Base-by-base conservation (phyloP, 768 basidiomycete genomes). In the Sarcodon aspratus region DNA sequence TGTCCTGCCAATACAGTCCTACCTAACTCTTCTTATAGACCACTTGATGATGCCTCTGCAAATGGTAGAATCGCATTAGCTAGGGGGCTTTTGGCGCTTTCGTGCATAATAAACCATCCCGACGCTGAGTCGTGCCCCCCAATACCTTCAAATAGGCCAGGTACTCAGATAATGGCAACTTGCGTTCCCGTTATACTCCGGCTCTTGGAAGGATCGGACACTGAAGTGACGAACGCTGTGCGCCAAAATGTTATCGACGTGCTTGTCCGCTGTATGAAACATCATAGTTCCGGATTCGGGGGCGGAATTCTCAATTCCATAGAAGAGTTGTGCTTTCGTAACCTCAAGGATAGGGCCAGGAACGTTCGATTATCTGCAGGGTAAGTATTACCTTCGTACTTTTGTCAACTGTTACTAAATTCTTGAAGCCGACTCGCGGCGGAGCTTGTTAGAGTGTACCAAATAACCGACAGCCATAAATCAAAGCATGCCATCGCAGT, bases 331-430 rank as follows among this genome's bases (percentile, higher is more conserved):
- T 58, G 79, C 7, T 67, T 71, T 46, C 63, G 62, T 17, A 81
- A 79, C 3, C 60, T 85, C 51, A 66, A 58, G 9, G 74, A 83
- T 53, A 61, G 58, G 36, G 74, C 82, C 52, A 71, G 86, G 48
- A 71, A 69, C 37, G 75, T 80, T 17, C 74, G 86, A 35, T 59
- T 89, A 12, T 67, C 70, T 52, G 82, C 86, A 46, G 87, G 86
- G 86, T 88, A 62, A 55, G 76, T 44, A 33, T 18, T 36, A 21
- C 37, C 3, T n/a, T 33, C 9, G 27, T 31, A 7, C 37, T 7
- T 10, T 50, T 36, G 36, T 36, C 40, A 33, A 52, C 13, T 37
- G 48, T 34, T 33, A 50, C 44, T 34, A 46, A 6, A 2, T 36
- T 33, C 11, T 13, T 32, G 35, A 52, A 80, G 78, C 5, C 72